Conservation (phyloP, 208 protist genomes). For the Leishmania mexicana region DNA sequence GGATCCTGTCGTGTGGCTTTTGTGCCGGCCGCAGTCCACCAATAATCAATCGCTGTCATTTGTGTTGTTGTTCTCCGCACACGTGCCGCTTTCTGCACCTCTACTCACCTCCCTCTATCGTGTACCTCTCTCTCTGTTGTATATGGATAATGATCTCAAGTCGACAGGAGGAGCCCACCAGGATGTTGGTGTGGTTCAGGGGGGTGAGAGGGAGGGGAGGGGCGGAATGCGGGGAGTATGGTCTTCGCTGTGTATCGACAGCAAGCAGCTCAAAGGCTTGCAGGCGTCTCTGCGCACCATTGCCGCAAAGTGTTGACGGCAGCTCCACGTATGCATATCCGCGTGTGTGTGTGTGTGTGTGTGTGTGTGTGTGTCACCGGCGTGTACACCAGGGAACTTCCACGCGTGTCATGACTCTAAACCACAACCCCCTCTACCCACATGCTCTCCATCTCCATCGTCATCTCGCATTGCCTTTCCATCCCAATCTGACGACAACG, state of each 20-base stretch:
- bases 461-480: conserved; percentile 15
- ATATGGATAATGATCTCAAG: too few relatives aligned
- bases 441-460: conserved; percentile 17
- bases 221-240: neutral
- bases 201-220: too few relatives aligned
- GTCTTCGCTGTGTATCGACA: neutral
- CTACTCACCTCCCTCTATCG: too few relatives aligned
- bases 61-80: too few relatives aligned
- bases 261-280: neutral
- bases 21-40: too few relatives aligned
- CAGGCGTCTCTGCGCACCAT: neutral
- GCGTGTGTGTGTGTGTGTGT: too few relatives aligned
- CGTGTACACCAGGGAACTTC: neutral
- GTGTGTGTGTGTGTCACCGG: neutral
- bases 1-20: too few relatives aligned
- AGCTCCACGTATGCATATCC: neutral
- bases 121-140: too few relatives aligned
- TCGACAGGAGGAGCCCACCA: too few relatives aligned
- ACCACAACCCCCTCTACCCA: neutral
- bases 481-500: neutral
- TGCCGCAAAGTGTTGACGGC: neutral
- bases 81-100: too few relatives aligned
- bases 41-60: too few relatives aligned
- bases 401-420: neutral
- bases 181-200: too few relatives aligned